Percentiles rank a stretch among this genome's conserved stretches.
Conservation (phyloP, 495 filamentous ascomycete species). For the Oidiodendron maius region DNA sequence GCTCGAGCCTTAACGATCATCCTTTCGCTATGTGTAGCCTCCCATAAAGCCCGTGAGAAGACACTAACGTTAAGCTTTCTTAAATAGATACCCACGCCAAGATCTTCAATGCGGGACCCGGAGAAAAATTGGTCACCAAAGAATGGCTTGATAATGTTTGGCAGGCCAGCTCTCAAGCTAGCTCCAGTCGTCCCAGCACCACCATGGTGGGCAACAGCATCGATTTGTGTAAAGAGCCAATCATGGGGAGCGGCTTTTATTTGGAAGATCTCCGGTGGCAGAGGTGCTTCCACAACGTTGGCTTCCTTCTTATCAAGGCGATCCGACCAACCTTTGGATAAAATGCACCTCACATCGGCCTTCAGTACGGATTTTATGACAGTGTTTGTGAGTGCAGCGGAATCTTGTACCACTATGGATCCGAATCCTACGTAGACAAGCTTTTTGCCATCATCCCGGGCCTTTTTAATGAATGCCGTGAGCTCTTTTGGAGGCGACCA, state of each 20-base stretch:
- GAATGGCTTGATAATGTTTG: constrained; percentile 93
- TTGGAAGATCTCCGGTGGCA: constrained; percentile 77
- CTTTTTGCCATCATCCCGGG: constrained; percentile 77
- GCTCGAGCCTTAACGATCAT: constrained; percentile 83
- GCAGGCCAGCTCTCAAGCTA: constrained; percentile 84
- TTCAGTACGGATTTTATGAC: constrained; percentile 87
- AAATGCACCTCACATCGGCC: constrained; percentile 89
- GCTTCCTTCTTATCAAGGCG: constrained; percentile 46
- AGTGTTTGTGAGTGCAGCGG: constrained; percentile 77
- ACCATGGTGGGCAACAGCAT: constrained; percentile 91
- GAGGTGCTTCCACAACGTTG: constrained; percentile 55
- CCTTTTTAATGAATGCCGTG: constrained; percentile 70
- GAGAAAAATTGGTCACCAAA: constrained; percentile 99
- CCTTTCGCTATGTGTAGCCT: constrained; percentile 77
- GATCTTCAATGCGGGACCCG: constrained; percentile 78
- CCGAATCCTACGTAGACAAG: constrained; percentile 96
- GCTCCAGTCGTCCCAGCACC: constrained; percentile 95
- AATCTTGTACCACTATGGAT: constrained; percentile 91
- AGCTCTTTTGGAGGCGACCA: constrained; percentile 66
- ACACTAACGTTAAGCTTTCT: constrained; percentile 79
- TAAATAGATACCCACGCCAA: constrained; percentile 87
- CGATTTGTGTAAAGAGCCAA: constrained; percentile 92
- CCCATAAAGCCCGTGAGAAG: constrained; percentile 86
- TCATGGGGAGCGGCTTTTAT: constrained; percentile 93
- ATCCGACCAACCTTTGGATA: constrained; percentile 99